Evolutionary conservation across 176 grass and related monocot species (phyloP), one percentile per base, ranked within the genome.

Genomic region (Pontederia paniculata): DNA sequence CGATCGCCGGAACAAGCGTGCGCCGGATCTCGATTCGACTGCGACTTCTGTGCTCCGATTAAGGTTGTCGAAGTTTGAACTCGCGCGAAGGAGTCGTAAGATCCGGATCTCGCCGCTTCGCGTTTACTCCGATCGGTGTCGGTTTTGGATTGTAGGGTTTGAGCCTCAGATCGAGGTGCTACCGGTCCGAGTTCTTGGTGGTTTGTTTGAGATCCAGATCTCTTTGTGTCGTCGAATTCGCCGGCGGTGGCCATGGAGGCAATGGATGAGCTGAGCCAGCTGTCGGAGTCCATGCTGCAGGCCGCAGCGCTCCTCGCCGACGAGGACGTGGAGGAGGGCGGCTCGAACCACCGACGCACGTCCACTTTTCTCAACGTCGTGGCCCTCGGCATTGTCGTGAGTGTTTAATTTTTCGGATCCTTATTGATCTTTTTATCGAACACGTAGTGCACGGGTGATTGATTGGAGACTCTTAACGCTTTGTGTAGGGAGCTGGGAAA

Each of bases 331-430:
- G 93, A 91, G 48, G 77, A 74, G 19, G 23, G 77, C 28, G 23
- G 77, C 28, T 66, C 70, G 61, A 25, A 86, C 41, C 76, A 45
- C 19, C 42, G 76, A 60, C 69, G 93, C 48, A 74, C 75, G 17
- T 88, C 93, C 63, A 98, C 93, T 57, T 91, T 91, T 64, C 83
- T 98, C 72, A 91, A 91, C 76, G 86, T 88, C 52, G 69, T 98
- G 48, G 75, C 66, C 41, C 93, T 98, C 51, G 93, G 93, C 77
- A 98, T 91, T 88, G 80, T 98, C 58, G 93, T 98, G 78, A 76
- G 91, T 79, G 25, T 15, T 19, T 18, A 15, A 16, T 14, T 18
- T 73, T 37, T 17, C 28, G 53, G 17, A 41, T 60, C 58, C 41
- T 57, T 44, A 9, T 43, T 21, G 57, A 10, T 50, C 55, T 49